Evolutionary conservation across 768 basidiomycete species (phyloP).

Genomic region (Holtermanniella nyarrowii): DNA sequence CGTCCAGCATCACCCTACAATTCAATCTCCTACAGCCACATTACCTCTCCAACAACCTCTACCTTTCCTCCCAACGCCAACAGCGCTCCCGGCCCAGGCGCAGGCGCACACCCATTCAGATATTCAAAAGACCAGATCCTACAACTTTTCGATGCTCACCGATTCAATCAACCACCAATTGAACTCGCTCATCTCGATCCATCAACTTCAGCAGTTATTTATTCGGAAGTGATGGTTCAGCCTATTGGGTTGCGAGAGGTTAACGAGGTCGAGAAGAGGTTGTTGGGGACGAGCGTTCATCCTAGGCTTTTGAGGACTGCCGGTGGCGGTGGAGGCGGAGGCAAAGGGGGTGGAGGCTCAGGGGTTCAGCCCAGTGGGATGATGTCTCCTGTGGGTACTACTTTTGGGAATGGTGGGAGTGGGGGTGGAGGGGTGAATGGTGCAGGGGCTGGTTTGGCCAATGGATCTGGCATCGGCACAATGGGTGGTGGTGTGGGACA

Average conservation of each 20-base stretch:
- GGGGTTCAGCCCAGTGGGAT: too few relatives aligned
- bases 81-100: neutral
- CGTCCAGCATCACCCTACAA: conserved; percentile 10
- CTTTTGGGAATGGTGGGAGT: too few relatives aligned
- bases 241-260: conserved; percentile 70
- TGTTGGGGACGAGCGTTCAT: conserved; percentile 71
- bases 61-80: too few relatives aligned
- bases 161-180: conserved; percentile 56
- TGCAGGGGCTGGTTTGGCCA: too few relatives aligned
- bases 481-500: too few relatives aligned
- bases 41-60: conserved; percentile 26
- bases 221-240: conserved; percentile 61
- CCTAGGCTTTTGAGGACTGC: conserved; percentile 41
- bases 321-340: conserved; percentile 40
- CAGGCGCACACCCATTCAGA: conserved; percentile 26
- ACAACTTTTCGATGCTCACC: conserved; percentile 45
- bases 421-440: too few relatives aligned
- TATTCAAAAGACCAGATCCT: conserved; percentile 35
- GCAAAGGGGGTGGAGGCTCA: too few relatives aligned
- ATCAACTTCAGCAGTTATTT: conserved; percentile 45
- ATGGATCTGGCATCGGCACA: too few relatives aligned
- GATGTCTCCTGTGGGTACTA: too few relatives aligned
- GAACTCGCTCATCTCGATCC: conserved; percentile 55
- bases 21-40: conserved; percentile 26
- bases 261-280: conserved; percentile 76